Evolutionary conservation across 2,329 filamentous ascomycete genomes (phyloP).

Genomic region (Colletotrichum nymphaeae): DNA sequence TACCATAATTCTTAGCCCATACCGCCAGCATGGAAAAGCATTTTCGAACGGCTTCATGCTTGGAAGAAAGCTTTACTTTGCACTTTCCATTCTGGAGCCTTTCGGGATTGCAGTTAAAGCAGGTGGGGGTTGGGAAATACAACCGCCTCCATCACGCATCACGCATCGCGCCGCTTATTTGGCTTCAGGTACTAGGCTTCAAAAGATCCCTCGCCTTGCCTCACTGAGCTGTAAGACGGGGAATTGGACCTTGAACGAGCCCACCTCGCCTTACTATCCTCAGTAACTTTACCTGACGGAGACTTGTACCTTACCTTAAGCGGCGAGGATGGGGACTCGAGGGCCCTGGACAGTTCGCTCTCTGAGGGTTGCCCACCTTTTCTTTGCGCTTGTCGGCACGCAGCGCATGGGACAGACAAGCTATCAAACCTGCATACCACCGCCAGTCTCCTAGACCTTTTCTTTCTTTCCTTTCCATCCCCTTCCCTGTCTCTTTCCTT

Average conservation of each 20-base stretch:
- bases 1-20: too few relatives aligned
- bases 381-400: conserved; percentile 1
- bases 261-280: neutral
- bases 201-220: neutral
- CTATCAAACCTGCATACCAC: conserved; percentile 30
- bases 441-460: neutral
- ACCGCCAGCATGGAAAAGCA: too few relatives aligned
- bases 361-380: neutral
- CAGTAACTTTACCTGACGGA: neutral
- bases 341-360: neutral
- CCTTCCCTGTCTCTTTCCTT: neutral
- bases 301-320: neutral
- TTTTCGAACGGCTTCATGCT: neutral
- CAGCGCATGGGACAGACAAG: conserved; percentile 10
- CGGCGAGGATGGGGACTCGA: conserved; percentile 8
- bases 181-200: neutral
- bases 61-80: neutral
- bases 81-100: neutral
- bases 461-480: neutral
- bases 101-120: conserved; percentile 13
- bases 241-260: neutral
- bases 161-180: neutral
- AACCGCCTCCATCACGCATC: neutral
- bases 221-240: neutral
- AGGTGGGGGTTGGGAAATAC: conserved; percentile 22